phyloP scores from a whole-genome alignment of 495 filamentous ascomycete species.

The Xylaria castorea region DNA sequence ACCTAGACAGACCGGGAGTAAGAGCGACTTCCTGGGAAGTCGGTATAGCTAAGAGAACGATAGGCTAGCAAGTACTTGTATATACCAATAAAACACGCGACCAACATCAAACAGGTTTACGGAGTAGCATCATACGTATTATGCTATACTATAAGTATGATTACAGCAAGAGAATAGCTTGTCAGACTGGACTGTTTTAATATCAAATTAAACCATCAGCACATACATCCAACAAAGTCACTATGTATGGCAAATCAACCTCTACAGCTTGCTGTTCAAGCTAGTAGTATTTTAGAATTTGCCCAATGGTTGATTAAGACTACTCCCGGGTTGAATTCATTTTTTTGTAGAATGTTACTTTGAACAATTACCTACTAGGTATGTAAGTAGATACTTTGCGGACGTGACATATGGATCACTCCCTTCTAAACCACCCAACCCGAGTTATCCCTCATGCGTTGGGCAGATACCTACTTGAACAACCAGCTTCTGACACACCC shows the following conservation, averaged over 20 bases:
- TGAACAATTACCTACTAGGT: slow-evolving; percentile 3
- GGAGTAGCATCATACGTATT: neutral
- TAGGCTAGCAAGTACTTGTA: no score
- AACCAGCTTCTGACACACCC: slow-evolving; percentile 21
- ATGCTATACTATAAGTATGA: neutral
- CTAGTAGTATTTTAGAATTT: neutral
- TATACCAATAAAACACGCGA: no score
- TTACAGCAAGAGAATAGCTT: neutral
- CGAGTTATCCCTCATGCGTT: slow-evolving; percentile 6
- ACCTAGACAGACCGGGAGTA: no score
- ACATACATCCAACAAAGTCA: neutral
- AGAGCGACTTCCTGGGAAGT: no score
- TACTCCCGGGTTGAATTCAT: neutral
- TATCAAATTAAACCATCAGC: no score
- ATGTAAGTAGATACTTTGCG: slow-evolving; percentile 4
- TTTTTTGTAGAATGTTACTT: neutral
- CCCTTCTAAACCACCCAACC: slow-evolving; percentile 3
- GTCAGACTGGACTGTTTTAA: no score
- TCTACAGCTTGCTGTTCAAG: neutral
- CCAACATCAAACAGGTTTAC: neutral
- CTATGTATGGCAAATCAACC: neutral
- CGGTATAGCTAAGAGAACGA: no score
- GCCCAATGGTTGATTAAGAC: neutral
- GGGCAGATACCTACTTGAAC: slow-evolving; percentile 5
- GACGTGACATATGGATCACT: slow-evolving; percentile 22